phyloP scores from a whole-genome alignment of 345 rosid species.

The Alliaria petiolata region DNA sequence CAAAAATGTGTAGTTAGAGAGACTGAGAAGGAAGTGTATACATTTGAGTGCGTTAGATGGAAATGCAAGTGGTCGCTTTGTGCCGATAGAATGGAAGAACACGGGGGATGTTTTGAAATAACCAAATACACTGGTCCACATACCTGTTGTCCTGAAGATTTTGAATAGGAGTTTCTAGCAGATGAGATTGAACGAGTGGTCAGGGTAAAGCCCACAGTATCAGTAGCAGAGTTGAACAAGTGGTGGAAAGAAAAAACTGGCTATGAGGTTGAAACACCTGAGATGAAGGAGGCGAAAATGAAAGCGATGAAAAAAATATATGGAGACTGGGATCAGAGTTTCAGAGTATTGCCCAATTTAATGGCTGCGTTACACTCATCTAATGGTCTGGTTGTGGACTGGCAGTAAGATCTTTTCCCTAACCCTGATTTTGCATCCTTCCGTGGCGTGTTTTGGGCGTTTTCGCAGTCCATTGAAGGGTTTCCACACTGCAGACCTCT shows the following conservation, averaged over 20 bases:
- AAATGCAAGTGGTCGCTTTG: conserved; percentile 15
- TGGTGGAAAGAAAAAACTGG: not conserved
- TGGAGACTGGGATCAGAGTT: conserved; percentile 7
- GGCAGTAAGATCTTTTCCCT: not conserved
- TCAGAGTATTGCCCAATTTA: not conserved
- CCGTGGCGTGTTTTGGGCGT: not conserved
- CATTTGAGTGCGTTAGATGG: not conserved
- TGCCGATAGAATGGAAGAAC: not conserved
- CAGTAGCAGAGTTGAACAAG: not conserved
- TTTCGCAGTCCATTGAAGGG: conserved; percentile 6
- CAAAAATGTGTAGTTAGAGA: not conserved
- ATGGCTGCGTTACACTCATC: not conserved
- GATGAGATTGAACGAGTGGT: conserved; percentile 1
- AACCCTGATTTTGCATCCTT: conserved; percentile 9
- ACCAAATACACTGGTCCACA: not conserved
- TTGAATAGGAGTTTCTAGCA: not conserved
- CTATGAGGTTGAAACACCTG: not conserved
- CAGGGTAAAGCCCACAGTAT: not conserved
- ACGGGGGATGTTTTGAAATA: conserved; percentile 8
- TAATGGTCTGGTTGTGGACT: not conserved
- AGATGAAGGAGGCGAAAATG: not conserved
- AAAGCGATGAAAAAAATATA: not conserved
- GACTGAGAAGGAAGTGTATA: not conserved
- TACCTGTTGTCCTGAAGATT: not conserved
- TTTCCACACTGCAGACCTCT: conserved; percentile 9